Evolutionary conservation across 2,329 filamentous ascomycete species (phyloP).

Genomic region (Diplodia sapinea): DNA sequence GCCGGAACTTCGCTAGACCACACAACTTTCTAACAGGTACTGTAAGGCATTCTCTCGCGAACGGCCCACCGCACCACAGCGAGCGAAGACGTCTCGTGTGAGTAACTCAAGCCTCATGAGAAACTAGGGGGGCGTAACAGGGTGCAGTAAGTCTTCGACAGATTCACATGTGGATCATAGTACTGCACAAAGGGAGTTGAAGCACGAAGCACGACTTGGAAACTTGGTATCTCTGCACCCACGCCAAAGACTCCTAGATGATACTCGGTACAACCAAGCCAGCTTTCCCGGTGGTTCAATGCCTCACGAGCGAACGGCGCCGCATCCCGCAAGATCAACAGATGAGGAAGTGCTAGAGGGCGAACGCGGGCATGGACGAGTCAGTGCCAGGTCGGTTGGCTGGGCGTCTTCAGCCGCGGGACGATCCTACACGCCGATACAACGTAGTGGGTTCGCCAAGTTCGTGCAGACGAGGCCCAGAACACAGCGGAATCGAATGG

Average conservation of each 20-base stretch:
- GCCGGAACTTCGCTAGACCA: not conserved
- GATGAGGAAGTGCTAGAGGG: no score
- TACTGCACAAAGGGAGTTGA: not conserved
- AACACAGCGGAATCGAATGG: not conserved
- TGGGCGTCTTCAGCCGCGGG: slow-evolving; percentile 19
- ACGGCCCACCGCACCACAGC: not conserved
- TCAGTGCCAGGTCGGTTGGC: not conserved
- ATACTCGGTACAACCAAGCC: not conserved
- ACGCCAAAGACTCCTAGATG: not conserved
- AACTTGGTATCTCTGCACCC: not conserved
- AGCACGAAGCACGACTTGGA: not conserved
- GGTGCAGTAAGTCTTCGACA: not conserved
- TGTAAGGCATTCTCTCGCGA: not conserved
- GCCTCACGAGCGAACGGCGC: not conserved
- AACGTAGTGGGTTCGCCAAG: slow-evolving; percentile 8
- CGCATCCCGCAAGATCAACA: not conserved
- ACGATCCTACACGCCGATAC: slow-evolving; percentile 27
- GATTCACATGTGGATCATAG: not conserved
- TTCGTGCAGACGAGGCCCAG: slow-evolving; percentile 1
- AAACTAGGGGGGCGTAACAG: not conserved
- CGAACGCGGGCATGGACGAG: not conserved
- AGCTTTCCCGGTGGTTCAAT: not conserved
- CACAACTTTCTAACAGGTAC: not conserved
- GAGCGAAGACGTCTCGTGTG: not conserved
- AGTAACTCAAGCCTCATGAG: not conserved